phyloP scores from a whole-genome alignment of 495 filamentous ascomycete species.

The Neurospora terricola region DNA sequence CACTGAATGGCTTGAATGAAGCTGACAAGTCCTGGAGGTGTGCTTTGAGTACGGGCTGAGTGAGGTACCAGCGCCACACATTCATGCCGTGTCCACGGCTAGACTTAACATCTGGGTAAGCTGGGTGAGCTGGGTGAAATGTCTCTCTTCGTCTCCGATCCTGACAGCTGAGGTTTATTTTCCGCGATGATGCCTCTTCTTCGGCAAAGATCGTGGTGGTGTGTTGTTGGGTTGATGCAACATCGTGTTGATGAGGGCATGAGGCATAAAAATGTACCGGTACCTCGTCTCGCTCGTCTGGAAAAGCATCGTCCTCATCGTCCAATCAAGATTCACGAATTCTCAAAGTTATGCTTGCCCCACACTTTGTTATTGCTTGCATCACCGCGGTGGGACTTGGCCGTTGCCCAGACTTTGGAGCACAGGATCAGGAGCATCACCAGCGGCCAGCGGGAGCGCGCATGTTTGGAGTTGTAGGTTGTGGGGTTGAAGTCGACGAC shows the following conservation, averaged over 20 bases:
- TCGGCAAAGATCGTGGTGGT: neutral
- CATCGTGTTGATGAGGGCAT: neutral
- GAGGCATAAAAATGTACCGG: neutral
- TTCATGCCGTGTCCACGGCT: neutral
- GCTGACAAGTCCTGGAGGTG: neutral
- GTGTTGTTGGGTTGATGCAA: neutral
- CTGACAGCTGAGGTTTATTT: neutral
- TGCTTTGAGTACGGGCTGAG: neutral
- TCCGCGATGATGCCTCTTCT: neutral
- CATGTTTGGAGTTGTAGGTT: neutral
- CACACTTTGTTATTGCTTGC: neutral
- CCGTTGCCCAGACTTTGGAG: neutral
- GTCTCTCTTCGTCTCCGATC: neutral
- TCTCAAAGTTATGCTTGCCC: neutral
- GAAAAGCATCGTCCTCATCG: neutral
- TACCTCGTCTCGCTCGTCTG: neutral
- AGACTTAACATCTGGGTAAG: neutral
- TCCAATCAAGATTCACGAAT: neutral
- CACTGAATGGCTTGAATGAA: neutral
- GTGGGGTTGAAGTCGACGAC: neutral
- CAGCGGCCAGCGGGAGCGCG: neutral
- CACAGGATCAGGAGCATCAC: no score
- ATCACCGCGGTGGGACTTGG: neutral
- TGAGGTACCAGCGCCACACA: neutral
- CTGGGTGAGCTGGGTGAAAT: neutral